Base-by-base conservation (phyloP, 257 asterid genomes). In the Phtheirospermum japonicum region DNA sequence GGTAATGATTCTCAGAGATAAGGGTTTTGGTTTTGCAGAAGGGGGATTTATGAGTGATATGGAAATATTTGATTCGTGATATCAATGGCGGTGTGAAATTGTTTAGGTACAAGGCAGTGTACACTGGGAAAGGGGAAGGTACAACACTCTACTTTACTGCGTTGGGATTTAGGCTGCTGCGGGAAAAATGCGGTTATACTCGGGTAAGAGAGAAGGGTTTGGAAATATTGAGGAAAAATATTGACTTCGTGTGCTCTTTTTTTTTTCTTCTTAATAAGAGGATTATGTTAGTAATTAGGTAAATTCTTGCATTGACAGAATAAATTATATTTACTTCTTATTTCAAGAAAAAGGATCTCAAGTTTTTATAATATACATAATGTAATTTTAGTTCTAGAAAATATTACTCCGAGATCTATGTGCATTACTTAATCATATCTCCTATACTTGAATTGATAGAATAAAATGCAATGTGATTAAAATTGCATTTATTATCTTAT, bases 21-120 rank as follows among this genome's bases (percentile, higher is more conserved):
- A 54, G 36, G 54, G 61, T 23, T 23, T 23, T 23, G 28, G 46
- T 17, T 64, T 48, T 30, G 56, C 16, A n/a, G n/a, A 13, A 48
- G 13, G 67, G 70, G 61, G 34, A 14, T 68, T 56, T 37, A 16
- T 9, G 49, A 9, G 57, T 26, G 23, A 39, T 23, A 13, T 18
- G 61, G 65, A 69, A 72, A 32, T 36, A n/a, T 26, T 37, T 20
- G 16, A 20, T 9, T 66, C 4, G 53, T 6, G 62, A 13, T 10
- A 17, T 53, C 77, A 67, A 70, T 74, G 70, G 62, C 71, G 59
- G 74, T 75, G 69, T 18, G 67, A 67, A 46, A 57, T 52, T 17
- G 77, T 43, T 48, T 42, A 55, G 70, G 72, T 73, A 56, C 18
- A 63, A 34, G 64, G 78, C 4, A 61, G 52, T 4, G 82, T 76